Evolutionary conservation across 495 filamentous ascomycete genomes (phyloP), one percentile per base, ranked within the genome.

Genomic region (Daldinia loculata): DNA sequence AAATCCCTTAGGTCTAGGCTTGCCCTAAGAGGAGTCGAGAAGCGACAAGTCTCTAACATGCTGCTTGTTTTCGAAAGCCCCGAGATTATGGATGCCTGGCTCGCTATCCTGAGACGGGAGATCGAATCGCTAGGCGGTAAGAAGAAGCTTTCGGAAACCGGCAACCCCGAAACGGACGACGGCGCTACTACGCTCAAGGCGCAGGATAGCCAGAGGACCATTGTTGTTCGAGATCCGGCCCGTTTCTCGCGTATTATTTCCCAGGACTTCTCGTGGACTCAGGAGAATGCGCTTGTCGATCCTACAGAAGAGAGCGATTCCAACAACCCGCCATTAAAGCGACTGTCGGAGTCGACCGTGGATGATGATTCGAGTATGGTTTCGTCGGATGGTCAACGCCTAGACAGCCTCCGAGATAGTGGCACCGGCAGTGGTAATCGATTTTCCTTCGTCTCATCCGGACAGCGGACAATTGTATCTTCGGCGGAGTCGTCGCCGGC

Each of bases 81-180:
- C 22, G 91, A 93, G 61, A 89, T 92, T 6, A 94, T 98, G 93
- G 93, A 94, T 65, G 80, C 83, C 27, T 99, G 95, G 95, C 84
- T 93, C 27, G 80, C 86, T 3, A 84, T 85, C 0, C 80, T 94
- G 27, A 83, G 91, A 60, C 84, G 85, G 32, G 88, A 89, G 72
- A 92, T 94, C 39, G 89, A 92, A 76, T 82, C 81, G 6, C 80
- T 91, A 6, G 91, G 91, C 14, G 90, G 91, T 5, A 90, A 86
- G 72, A 90, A 89, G 74, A 86, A 83, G 66, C 80, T 88, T 8
- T 87, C 87, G 6, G 89, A 91, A 71, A 85, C 85, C 38, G 85
- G 83, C 39, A 81, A 79, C 38, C 79, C 80, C 2, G 84, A 83
- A 63, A 55, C 67, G 0, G 76, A 74, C 2, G 80, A 79, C 26